phyloP scores from a whole-genome alignment of 78 protist species.

The slime mould (Dictyostelium discoideum) region DNA sequence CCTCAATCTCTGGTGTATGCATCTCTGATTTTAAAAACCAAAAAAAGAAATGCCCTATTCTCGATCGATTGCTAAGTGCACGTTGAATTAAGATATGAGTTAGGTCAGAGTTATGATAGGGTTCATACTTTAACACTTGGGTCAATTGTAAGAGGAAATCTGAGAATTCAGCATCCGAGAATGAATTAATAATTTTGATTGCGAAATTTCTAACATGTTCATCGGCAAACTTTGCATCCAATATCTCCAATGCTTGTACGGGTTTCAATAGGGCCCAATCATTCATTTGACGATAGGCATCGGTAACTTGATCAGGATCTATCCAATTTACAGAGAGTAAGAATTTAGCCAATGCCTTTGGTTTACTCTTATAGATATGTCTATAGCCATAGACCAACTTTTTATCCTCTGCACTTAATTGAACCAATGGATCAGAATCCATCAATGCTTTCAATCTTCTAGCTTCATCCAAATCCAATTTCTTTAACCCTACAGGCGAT shows the following conservation, averaged over 20 bases:
- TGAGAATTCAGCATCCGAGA: slow-evolving; percentile 85
- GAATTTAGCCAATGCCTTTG: slow-evolving; percentile 71
- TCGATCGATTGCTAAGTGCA: slow-evolving; percentile 59
- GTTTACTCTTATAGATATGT: slow-evolving; percentile 42
- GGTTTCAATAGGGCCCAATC: slow-evolving; percentile 74
- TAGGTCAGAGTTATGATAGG: slow-evolving; percentile 82
- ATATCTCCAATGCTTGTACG: slow-evolving; percentile 82
- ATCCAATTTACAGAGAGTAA: slow-evolving; percentile 53
- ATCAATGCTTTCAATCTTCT: slow-evolving; percentile 13
- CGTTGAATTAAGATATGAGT: slow-evolving; percentile 81
- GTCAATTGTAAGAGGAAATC: slow-evolving; percentile 88
- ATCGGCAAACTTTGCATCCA: slow-evolving; percentile 88
- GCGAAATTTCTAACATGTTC: slow-evolving; percentile 89
- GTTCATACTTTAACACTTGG: slow-evolving; percentile 91
- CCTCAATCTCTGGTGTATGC: slow-evolving; percentile 86
- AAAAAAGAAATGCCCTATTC: slow-evolving; percentile 87
- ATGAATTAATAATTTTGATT: slow-evolving; percentile 61
- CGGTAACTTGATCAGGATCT: slow-evolving; percentile 28
- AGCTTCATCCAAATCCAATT: slow-evolving; percentile 32
- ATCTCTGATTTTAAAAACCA: slow-evolving; percentile 94
- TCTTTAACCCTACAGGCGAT: neutral
- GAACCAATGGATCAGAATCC: slow-evolving; percentile 65
- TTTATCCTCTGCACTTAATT: slow-evolving; percentile 44
- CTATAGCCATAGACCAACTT: slow-evolving; percentile 35
- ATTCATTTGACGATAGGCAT: slow-evolving; percentile 53